phyloP scores from a whole-genome alignment of 106 monocot species.

The Vanilla planifolia region DNA sequence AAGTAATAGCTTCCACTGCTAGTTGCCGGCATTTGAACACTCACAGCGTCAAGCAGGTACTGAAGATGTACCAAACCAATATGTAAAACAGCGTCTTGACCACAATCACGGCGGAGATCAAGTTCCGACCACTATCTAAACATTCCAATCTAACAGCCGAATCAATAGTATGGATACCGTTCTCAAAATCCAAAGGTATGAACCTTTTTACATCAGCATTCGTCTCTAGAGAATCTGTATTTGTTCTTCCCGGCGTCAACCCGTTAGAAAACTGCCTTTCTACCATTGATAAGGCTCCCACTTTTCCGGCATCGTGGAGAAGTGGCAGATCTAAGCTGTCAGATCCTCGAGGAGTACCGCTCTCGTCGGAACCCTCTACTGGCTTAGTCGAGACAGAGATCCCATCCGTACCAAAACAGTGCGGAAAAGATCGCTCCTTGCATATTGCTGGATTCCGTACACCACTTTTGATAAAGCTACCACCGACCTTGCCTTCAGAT shows the following conservation, averaged over 20 bases:
- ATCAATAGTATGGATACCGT: constrained; percentile 12
- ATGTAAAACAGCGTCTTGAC: constrained; percentile 63
- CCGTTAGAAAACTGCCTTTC: constrained; percentile 12
- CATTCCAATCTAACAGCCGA: constrained; percentile 22
- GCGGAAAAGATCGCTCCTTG: constrained; percentile 68
- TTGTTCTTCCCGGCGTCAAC: constrained; percentile 31
- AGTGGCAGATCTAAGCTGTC: constrained; percentile 54
- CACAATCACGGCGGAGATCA: constrained; percentile 35
- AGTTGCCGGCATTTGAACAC: constrained; percentile 14
- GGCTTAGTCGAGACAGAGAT: constrained; percentile 1
- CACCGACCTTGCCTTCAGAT: background rate
- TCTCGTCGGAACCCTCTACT: constrained; percentile 8
- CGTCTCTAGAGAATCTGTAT: background rate
- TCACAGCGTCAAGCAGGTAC: constrained; percentile 88
- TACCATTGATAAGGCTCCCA: background rate
- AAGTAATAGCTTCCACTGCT: background rate
- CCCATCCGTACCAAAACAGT: constrained; percentile 51
- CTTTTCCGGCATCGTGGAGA: constrained; percentile 13
- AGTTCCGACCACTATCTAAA: constrained; percentile 4
- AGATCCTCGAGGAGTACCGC: constrained; percentile 8
- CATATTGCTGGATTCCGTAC: constrained; percentile 8
- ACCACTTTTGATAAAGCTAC: background rate
- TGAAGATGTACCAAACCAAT: constrained; percentile 81
- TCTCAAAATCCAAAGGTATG: constrained; percentile 55
- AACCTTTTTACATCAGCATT: constrained; percentile 13